Evolutionary conservation across 164 flowering plant genomes (phyloP).

Genomic region (Taxillus chinensis): DNA sequence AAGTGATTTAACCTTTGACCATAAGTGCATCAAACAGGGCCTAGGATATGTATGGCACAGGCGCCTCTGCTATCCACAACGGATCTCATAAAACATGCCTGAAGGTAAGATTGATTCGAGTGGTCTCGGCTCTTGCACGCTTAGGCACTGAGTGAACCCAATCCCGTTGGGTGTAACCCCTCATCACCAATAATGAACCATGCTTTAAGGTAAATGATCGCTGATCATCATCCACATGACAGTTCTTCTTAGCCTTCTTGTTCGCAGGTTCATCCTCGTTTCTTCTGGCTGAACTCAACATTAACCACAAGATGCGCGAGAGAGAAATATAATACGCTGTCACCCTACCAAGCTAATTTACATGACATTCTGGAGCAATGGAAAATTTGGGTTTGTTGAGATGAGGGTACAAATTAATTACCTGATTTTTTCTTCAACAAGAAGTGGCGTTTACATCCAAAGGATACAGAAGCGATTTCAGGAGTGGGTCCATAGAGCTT

Average conservation of each 20-base stretch:
- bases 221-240: slow-evolving; percentile 22
- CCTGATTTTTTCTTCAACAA: slow-evolving; percentile 53
- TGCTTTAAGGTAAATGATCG: slow-evolving; percentile 56
- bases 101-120: slow-evolving; percentile 84
- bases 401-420: slow-evolving; percentile 1
- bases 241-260: slow-evolving; percentile 36
- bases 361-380: too few species aligned
- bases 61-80: slow-evolving; percentile 1
- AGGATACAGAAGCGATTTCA: slow-evolving; percentile 80
- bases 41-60: background rate
- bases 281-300: slow-evolving; percentile 12
- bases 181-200: slow-evolving; percentile 77
- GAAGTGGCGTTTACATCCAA: slow-evolving; percentile 90
- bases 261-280: slow-evolving; percentile 33
- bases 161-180: slow-evolving; percentile 74
- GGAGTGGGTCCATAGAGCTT: slow-evolving; percentile 81
- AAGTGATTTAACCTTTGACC: too few species aligned
- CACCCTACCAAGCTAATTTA: too few species aligned
- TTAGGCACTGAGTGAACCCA: slow-evolving; percentile 89
- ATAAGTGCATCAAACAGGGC: too few species aligned
- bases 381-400: too few species aligned
- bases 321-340: too few species aligned
- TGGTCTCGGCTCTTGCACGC: slow-evolving; percentile 61
- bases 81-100: slow-evolving; percentile 36
- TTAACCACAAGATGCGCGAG: background rate